A percentile compares a stretch with the other conserved stretches of the same genome.
phyloP scores from a whole-genome alignment of 768 basidiomycete genomes.

The Scleroderma citrinum region DNA sequence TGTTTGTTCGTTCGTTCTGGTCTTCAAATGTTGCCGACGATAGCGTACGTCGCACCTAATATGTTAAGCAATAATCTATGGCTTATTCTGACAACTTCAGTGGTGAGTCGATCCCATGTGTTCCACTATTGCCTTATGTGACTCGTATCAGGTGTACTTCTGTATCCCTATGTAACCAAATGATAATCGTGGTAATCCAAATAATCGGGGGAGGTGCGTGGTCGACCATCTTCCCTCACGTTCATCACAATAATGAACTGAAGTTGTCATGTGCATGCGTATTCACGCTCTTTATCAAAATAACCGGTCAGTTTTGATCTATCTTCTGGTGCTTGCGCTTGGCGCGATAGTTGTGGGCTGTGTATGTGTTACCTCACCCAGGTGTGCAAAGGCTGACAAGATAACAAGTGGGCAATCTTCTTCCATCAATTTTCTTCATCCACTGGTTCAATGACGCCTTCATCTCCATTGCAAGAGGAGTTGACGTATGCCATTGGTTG shows the following conservation, averaged over 20 bases:
- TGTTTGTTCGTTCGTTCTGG: constrained; percentile 34
- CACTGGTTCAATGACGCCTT: neutral
- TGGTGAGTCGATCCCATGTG: neutral
- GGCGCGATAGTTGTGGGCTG: neutral
- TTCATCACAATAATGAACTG: neutral
- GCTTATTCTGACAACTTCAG: neutral
- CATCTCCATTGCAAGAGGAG: neutral
- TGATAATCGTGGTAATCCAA: neutral
- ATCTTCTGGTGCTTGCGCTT: neutral
- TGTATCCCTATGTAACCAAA: neutral
- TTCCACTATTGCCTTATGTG: neutral
- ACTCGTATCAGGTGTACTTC: neutral
- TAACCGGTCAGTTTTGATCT: neutral
- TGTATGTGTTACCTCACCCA: neutral
- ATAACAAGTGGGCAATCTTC: neutral
- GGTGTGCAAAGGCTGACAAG: too few species aligned
- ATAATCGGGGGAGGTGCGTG: neutral
- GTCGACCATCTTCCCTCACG: neutral
- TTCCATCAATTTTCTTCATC: neutral
- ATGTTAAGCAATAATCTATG: neutral
- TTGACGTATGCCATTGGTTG: neutral
- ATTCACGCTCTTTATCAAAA: constrained; percentile 1
- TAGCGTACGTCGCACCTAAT: neutral
- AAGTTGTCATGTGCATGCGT: constrained; percentile 3
- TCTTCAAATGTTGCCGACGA: neutral